These are phyloP conservation scores for Talaromyces sp. DNA, from an alignment of 2,329 filamentous ascomycete species.

Conservation along the genomic window DNA sequence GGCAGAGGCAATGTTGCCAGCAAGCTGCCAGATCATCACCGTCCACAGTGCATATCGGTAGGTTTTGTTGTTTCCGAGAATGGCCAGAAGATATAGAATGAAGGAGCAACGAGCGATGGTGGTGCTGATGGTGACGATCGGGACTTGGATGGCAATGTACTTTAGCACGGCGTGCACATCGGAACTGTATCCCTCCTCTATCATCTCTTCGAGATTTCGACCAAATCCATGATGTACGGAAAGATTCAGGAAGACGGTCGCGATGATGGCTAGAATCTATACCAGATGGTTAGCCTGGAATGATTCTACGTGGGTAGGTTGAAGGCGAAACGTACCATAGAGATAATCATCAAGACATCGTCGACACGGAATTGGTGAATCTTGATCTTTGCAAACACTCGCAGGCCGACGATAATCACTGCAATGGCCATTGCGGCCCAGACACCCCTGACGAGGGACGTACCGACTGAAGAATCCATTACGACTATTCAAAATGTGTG, in stretches of 20 bases:
- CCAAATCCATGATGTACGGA: not conserved
- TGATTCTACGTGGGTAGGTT: no score
- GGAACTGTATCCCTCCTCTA: not conserved
- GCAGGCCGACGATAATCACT: not conserved
- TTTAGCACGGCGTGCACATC: not conserved
- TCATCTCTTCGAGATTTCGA: not conserved
- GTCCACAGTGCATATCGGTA: conserved; percentile 22
- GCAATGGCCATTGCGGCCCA: conserved; percentile 1
- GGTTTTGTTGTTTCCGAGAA: conserved; percentile 22
- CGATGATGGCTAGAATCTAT: not conserved
- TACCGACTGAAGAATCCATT: not conserved
- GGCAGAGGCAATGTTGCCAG: conserved; percentile 22
- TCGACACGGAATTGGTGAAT: conserved; percentile 2
- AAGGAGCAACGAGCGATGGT: conserved; percentile 19
- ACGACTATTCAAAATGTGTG: not conserved
- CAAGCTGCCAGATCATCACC: conserved; percentile 21
- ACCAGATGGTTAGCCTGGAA: not conserved
- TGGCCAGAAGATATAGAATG: conserved; percentile 23
- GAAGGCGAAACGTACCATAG: conserved; percentile 3
- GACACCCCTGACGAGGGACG: not conserved
- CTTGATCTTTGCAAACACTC: conserved; percentile 7
- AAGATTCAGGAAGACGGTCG: not conserved
- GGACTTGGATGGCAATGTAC: not conserved
- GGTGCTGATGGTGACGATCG: not conserved
- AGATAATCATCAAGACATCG: conserved; percentile 12